These are phyloP conservation scores for Myochromella boudieri DNA, from an alignment of 768 basidiomycete genomes.

Conservation along the genomic window DNA sequence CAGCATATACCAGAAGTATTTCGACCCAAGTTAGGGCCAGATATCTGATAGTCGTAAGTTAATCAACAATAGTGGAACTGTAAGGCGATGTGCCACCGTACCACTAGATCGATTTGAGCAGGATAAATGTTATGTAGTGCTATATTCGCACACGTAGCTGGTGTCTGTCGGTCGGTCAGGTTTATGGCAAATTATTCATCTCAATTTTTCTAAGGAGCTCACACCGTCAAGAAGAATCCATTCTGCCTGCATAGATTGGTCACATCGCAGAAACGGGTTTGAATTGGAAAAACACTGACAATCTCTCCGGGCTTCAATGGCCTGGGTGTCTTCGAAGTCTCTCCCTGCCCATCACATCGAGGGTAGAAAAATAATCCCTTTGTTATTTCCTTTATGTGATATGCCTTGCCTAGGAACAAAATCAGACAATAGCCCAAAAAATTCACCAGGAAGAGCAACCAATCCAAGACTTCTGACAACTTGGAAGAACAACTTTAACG, in stretches of 20 bases:
- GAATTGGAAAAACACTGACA: conserved; percentile 28
- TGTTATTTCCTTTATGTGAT: conserved; percentile 73
- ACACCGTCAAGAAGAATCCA: conserved; percentile 92
- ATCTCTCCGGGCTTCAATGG: conserved; percentile 75
- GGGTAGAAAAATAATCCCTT: conserved; percentile 80
- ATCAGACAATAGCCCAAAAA: background rate
- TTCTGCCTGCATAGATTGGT: conserved; percentile 47
- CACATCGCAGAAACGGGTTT: conserved; percentile 1
- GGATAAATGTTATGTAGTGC: conserved; percentile 88
- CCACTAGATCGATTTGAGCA: conserved; percentile 86
- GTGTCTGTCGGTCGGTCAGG: conserved; percentile 52
- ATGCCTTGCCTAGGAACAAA: conserved; percentile 64
- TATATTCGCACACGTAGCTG: conserved; percentile 90
- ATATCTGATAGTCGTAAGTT: conserved; percentile 49
- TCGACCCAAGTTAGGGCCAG: conserved; percentile 83
- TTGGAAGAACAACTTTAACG: conserved; percentile 79
- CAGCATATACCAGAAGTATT: conserved; percentile 69
- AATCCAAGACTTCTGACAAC: conserved; percentile 86
- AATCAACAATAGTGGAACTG: background rate
- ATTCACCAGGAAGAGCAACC: conserved; percentile 40
- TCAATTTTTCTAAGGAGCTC: conserved; percentile 21
- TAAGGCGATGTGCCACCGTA: conserved; percentile 32
- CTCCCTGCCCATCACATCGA: conserved; percentile 65
- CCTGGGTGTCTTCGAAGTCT: conserved; percentile 58
- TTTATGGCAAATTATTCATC: conserved; percentile 6